A percentile compares a stretch with the other conserved stretches of the same genome.
These are phyloP conservation scores for Pseudocercospora crystallina DNA, from an alignment of 2,329 filamentous ascomycete genomes.

Conservation along the genomic window DNA sequence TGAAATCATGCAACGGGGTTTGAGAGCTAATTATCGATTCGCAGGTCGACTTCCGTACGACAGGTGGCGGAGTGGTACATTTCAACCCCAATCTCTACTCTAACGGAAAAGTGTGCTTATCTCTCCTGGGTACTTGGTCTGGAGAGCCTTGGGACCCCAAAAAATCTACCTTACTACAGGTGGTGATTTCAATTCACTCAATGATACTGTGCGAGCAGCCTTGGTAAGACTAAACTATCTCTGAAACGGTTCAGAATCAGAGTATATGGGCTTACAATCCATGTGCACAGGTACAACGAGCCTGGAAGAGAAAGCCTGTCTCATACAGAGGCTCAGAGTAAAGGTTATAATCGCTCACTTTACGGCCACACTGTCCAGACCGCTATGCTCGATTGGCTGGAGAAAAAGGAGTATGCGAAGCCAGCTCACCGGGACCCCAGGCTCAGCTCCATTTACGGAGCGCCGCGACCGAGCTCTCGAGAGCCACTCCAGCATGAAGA, in stretches of 20 bases:
- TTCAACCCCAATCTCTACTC: slow-evolving; percentile 64
- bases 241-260: no score
- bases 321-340: slow-evolving; percentile 13
- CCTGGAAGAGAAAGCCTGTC: slow-evolving; percentile 40
- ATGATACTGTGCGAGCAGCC: slow-evolving; percentile 59
- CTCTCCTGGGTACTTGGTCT: slow-evolving; percentile 59
- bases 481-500: background rate
- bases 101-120: slow-evolving; percentile 60
- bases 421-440: background rate
- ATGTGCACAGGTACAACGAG: slow-evolving; percentile 44
- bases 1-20: no score
- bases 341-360: slow-evolving; percentile 31
- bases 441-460: no score
- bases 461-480: no score
- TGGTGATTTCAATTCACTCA: slow-evolving; percentile 54
- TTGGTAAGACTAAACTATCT: slow-evolving; percentile 33
- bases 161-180: slow-evolving; percentile 56
- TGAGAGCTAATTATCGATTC: no score
- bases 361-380: slow-evolving; percentile 32
- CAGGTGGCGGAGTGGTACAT: slow-evolving; percentile 47
- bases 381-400: slow-evolving; percentile 38
- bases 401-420: slow-evolving; percentile 2
- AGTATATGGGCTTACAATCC: no score
- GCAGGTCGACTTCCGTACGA: slow-evolving; percentile 53
- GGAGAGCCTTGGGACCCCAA: slow-evolving; percentile 47